phyloP scores from a whole-genome alignment of 495 filamentous ascomycete species.

The Podospora pseudopauciseta region DNA sequence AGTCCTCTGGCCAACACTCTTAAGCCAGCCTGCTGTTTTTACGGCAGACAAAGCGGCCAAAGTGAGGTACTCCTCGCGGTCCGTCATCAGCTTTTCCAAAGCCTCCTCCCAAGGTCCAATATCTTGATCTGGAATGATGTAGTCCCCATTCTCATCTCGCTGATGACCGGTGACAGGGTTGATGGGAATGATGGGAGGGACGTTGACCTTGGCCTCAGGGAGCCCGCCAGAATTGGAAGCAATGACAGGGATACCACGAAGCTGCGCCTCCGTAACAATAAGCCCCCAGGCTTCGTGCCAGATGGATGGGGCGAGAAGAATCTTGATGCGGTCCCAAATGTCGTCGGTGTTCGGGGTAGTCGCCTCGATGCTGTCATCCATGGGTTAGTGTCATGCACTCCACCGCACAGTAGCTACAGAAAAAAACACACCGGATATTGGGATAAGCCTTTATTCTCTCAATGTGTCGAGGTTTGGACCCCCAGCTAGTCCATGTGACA shows the following conservation, averaged over 20 bases:
- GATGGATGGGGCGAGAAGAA: slow-evolving; percentile 31
- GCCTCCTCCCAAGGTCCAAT: slow-evolving; percentile 23
- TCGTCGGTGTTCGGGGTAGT: slow-evolving; percentile 30
- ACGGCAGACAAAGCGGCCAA: slow-evolving; percentile 19
- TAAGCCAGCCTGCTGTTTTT: slow-evolving; percentile 23
- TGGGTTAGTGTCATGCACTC: slow-evolving; percentile 1
- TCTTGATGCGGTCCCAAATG: slow-evolving; percentile 34
- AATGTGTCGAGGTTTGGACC: slow-evolving; percentile 19
- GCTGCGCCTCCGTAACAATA: slow-evolving; percentile 33
- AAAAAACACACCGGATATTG: slow-evolving; percentile 28
- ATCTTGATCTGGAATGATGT: slow-evolving; percentile 30
- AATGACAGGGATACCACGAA: slow-evolving; percentile 34
- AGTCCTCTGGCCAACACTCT: slow-evolving; percentile 17
- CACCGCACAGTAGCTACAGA: not conserved
- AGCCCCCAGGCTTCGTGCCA: slow-evolving; percentile 36
- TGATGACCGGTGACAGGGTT: slow-evolving; percentile 26
- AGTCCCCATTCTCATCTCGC: slow-evolving; percentile 23
- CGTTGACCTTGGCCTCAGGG: slow-evolving; percentile 30
- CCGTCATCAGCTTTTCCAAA: slow-evolving; percentile 22
- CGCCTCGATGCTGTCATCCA: slow-evolving; percentile 17
- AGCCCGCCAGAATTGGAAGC: slow-evolving; percentile 33
- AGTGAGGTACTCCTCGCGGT: slow-evolving; percentile 18
- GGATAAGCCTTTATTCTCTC: slow-evolving; percentile 17
- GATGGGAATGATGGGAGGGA: slow-evolving; percentile 30
- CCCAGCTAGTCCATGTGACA: slow-evolving; percentile 34